These are phyloP conservation scores for Alloteropsis angusta DNA, from an alignment of 202 grass and related monocot genomes.

Conservation along the genomic window DNA sequence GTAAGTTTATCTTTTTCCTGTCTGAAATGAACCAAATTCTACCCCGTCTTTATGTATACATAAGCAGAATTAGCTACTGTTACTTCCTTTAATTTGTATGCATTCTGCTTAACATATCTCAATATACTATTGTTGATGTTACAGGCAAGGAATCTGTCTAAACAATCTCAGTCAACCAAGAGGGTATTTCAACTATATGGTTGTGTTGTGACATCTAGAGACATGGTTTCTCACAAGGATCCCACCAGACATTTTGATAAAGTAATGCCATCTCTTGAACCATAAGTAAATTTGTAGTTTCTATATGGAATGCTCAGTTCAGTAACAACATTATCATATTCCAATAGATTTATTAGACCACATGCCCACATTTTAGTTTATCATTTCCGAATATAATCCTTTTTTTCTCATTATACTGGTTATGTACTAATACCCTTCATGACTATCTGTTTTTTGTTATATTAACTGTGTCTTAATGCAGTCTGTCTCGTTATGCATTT, in stretches of 20 bases:
- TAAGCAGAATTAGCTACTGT: neutral
- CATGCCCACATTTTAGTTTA: neutral
- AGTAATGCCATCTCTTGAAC: conserved; percentile 40
- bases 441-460: neutral
- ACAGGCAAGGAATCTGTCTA: conserved; percentile 34
- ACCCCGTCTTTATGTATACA: neutral
- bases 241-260: conserved; percentile 62
- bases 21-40: neutral
- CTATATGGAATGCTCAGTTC: neutral
- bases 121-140: conserved; percentile 31
- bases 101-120: conserved; percentile 1
- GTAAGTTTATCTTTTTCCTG: neutral
- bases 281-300: conserved; percentile 2
- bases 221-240: conserved; percentile 91
- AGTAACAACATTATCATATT: neutral
- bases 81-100: neutral
- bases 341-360: neutral
- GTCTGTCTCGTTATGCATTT: neutral
- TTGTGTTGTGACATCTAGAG: conserved; percentile 64
- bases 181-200: conserved; percentile 84
- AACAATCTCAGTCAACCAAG: conserved; percentile 54
- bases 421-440: neutral
- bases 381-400: neutral
- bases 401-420: neutral
- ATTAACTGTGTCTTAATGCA: neutral